Evolutionary conservation across 225 moss, liverwort and hornwort species (phyloP), one percentile per base, ranked within the genome.

Genomic region (Asterella californica): DNA sequence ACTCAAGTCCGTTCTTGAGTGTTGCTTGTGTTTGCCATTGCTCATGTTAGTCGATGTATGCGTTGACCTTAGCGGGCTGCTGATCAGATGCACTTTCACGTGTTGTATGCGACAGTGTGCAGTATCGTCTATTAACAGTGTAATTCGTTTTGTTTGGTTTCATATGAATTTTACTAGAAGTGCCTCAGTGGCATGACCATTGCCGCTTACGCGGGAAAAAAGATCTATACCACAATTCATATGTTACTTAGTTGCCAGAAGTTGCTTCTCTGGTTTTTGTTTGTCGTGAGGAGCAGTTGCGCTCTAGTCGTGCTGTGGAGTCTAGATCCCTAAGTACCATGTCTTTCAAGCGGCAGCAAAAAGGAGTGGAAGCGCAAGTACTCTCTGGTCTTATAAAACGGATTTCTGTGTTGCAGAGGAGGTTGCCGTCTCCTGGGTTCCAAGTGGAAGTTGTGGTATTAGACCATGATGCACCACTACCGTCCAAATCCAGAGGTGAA

Each of bases 401-500:
- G 6, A 32, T 52, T 37, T 11, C 12, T 7, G 9, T 34, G 47
- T 69, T 81, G 83, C 91, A 99, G 97, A 90, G 97, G 87, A 92
- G 93, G 83, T 87, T 95, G 59, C 97, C 97, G 61, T 93, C 97
- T 47, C 97, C 95, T 60, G 97, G 97, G 49, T 93, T 99, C 62
- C 97, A 93, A 85, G 94, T 99, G 48, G 97, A 99, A 84, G 84
- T 99, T 30, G 97, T 99, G 66, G 88, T 99, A 82, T 84, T 99
- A 79, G 95, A 99, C 86, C 89, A 93, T 81, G 92, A 95, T 89
- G 93, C 95, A 73, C 97, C 97, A 25, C 88, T 92, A 84, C 95
- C 97, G 21, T 85, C 78, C 71, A 99, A 90, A 77, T 88, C 88
- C 75, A 84, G 85, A 76, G 84, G 81, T 61, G 94, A 90, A 82